Evolutionary conservation across 1,284 basidiomycete genomes (phyloP).

Genomic region (Malassezia caprae): DNA sequence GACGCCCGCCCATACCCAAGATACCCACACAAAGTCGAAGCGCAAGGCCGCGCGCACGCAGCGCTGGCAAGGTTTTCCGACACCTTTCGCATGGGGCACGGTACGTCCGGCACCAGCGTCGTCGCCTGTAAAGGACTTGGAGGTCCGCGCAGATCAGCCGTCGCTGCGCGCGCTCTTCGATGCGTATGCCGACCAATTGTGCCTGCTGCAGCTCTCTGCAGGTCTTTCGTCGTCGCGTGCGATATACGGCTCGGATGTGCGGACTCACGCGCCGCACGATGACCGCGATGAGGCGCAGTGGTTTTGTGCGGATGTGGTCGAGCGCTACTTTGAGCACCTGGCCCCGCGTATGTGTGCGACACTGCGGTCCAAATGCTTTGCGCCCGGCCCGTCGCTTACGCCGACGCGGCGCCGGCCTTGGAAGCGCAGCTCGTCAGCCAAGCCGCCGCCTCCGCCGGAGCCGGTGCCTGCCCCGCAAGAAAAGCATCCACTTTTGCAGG

Average conservation of each 20-base stretch:
- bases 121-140: background rate
- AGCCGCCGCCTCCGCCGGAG: background rate
- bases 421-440: constrained; percentile 10
- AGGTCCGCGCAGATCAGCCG: background rate
- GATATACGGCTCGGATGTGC: constrained; percentile 4
- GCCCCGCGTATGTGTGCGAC: constrained; percentile 30
- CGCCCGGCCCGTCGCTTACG: constrained; percentile 18
- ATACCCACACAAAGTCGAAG: background rate
- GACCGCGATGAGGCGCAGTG: constrained; percentile 42
- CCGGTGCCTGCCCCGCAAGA: background rate
- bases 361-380: constrained; percentile 38
- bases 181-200: constrained; percentile 13
- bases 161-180: constrained; percentile 4
- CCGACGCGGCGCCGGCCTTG: background rate
- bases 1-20: background rate
- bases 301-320: constrained; percentile 34
- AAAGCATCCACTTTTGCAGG: background rate
- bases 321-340: constrained; percentile 24
- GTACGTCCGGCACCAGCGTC: background rate
- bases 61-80: constrained; percentile 4
- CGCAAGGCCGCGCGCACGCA: background rate
- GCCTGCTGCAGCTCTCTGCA: constrained; percentile 11
- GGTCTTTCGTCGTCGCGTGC: background rate
- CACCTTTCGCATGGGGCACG: constrained; percentile 3
- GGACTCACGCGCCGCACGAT: constrained; percentile 13